phyloP scores from a whole-genome alignment of 495 filamentous ascomycete genomes.

The Apodospora peruviana region DNA sequence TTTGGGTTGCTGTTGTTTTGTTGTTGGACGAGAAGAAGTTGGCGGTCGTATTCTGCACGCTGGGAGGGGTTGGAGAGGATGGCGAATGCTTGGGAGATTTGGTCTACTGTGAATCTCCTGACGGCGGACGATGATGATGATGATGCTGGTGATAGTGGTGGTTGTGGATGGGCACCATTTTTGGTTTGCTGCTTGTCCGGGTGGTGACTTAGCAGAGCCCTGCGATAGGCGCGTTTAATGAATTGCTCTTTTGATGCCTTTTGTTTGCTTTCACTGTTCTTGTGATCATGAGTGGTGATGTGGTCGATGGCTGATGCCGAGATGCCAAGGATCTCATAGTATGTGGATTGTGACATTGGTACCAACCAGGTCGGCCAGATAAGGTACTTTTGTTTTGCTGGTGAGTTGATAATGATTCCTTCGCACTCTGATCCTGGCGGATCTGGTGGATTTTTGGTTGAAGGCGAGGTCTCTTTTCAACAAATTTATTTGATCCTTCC shows the following conservation, averaged over 20 bases:
- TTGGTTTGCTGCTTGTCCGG: conserved; percentile 65
- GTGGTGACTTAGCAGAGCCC: conserved; percentile 71
- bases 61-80: conserved; percentile 55
- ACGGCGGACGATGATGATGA: neutral
- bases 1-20: neutral
- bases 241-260: conserved; percentile 7
- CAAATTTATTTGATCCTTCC: no score
- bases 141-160: conserved; percentile 9
- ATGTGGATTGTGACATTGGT: no score
- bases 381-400: no score
- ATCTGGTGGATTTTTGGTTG: no score
- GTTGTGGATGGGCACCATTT: no score
- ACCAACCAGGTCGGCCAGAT: no score
- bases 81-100: conserved; percentile 72
- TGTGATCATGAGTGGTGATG: conserved; percentile 8
- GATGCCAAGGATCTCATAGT: conserved; percentile 42
- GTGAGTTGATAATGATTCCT: no score
- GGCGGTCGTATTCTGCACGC: conserved; percentile 62
- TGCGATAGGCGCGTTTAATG: conserved; percentile 72
- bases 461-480: no score
- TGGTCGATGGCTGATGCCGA: conserved; percentile 21
- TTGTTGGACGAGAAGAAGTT: conserved; percentile 32
- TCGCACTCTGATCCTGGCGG: no score
- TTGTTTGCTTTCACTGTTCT: neutral
- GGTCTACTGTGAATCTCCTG: conserved; percentile 55